Base-by-base conservation (phyloP, 1,139 yeast genomes). In the Insectozyma bohioensis region DNA sequence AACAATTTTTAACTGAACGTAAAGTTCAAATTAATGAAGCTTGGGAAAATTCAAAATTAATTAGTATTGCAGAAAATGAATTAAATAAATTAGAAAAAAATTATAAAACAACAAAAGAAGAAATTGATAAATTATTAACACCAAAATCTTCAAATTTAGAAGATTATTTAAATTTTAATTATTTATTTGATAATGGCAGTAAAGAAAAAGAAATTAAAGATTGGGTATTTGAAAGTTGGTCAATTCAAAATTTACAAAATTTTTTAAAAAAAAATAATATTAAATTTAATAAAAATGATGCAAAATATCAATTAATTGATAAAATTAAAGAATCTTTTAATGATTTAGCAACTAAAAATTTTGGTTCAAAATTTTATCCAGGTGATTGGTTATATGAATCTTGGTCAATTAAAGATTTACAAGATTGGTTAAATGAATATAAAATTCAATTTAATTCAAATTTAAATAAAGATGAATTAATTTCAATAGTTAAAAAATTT, bases 201-300 rank as follows among this genome's bases (percentile, higher is more conserved):
- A 24, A 30, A 4, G 34, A 26, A 17, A 19, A 28, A 21, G 15
- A 26, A 2, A 26, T 36, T 13, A 36, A 41, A 31, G 46, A 43
- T 20, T 61, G 81, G 81, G 43, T 72, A 16, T 77, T 77, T 43
- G 66, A 63, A 27, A 62, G 77, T 12, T 77, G 82, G 83, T 47
- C 70, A 5, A 46, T 43, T 12, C 48, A 49, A 4, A 54, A 55
- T 13, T 50, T 76, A 42, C 53, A 57, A 36, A 49, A 49, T 24
- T 59, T 68, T 28, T 54, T 75, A 42, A 54, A 58, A 28, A 48
- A 52, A 24, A 55, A 66, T 42, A 52, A 56, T 24, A 47, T 70
- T 31, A 30, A 29, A 5, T 26, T 23, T 16, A 40, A 56, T 12
- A 54, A 58, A 30, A 49, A 54, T 14, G 35, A 41, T 13, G 46